Conservation (phyloP, 2,329 filamentous ascomycete species). For the Xylaria sp. region DNA sequence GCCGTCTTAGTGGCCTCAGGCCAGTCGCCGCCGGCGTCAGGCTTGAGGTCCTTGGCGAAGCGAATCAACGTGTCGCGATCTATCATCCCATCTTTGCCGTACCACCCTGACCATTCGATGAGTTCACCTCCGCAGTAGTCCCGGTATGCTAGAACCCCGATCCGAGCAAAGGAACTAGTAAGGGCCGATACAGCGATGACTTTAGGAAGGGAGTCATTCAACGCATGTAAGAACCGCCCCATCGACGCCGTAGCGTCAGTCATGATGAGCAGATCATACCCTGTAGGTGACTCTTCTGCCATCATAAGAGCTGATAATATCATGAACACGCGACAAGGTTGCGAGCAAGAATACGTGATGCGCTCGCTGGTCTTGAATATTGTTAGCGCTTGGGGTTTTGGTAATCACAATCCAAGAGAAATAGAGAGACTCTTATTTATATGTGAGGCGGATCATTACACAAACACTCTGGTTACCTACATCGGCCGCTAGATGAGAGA, state of each 20-base stretch:
- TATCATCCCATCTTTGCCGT: conserved; percentile 1
- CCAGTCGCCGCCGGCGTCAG: conserved; percentile 12
- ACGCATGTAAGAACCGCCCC: conserved; percentile 53
- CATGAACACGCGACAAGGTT: background rate
- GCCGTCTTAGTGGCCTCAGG: conserved; percentile 63
- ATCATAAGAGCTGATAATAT: background rate
- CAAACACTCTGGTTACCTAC: background rate
- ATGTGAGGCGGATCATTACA: background rate
- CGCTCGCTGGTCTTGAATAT: background rate
- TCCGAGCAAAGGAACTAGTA: conserved; percentile 61
- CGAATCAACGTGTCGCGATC: conserved; percentile 10
- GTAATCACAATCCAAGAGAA: background rate
- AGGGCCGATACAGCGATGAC: conserved; percentile 62
- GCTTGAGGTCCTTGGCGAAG: background rate
- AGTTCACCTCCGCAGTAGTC: conserved; percentile 55
- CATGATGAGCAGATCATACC: conserved; percentile 58
- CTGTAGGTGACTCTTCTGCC: background rate
- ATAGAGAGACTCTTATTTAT: background rate
- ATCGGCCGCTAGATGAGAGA: background rate
- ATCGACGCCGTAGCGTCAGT: conserved; percentile 57
- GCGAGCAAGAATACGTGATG: too few species aligned
- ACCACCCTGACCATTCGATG: conserved; percentile 14
- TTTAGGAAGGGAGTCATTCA: conserved; percentile 61
- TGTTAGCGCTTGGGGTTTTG: background rate
- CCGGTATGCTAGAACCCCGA: conserved; percentile 61